A percentile compares a stretch with the other conserved stretches of the same genome.
These are phyloP conservation scores for Yamagishiella unicocca DNA, from an alignment of 139 green algal species.

Conservation along the genomic window DNA sequence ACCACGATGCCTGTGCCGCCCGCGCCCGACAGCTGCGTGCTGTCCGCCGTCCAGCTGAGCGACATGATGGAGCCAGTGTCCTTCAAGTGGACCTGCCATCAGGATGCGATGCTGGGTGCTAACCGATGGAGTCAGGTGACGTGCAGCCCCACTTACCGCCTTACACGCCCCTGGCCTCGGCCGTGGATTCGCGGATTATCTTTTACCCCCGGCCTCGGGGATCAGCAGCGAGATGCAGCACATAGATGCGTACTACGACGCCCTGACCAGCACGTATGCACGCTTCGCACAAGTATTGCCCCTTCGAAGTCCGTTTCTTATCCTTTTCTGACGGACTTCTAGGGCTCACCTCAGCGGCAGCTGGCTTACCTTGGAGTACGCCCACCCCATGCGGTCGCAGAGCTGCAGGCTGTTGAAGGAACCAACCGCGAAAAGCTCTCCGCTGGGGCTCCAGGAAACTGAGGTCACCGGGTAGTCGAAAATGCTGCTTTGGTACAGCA, in stretches of 20 bases:
- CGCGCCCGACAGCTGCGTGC: constrained; percentile 73
- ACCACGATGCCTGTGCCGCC: constrained; percentile 72
- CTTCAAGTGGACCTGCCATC: constrained; percentile 49
- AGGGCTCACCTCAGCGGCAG: neutral
- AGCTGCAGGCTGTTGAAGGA: constrained; percentile 76
- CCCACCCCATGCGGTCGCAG: constrained; percentile 80
- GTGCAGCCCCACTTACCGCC: too few species aligned
- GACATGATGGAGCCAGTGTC: constrained; percentile 65
- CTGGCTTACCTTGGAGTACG: constrained; percentile 68
- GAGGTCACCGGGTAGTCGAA: constrained; percentile 71
- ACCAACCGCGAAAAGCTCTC: constrained; percentile 78
- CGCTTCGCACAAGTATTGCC: too few species aligned
- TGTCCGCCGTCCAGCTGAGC: constrained; percentile 79
- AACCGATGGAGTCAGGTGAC: too few species aligned
- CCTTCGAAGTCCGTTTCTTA: too few species aligned
- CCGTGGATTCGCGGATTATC: too few species aligned
- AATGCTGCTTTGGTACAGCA: constrained; percentile 74
- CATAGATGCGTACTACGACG: too few species aligned
- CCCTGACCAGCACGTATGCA: too few species aligned
- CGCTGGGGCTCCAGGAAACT: constrained; percentile 76
- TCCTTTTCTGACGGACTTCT: neutral
- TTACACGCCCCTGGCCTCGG: too few species aligned
- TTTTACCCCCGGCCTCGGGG: too few species aligned
- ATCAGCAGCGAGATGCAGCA: too few species aligned
- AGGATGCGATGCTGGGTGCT: too few species aligned